These are phyloP conservation scores for Solanum verrucosum DNA, from an alignment of 257 asterid species.

Conservation along the genomic window DNA sequence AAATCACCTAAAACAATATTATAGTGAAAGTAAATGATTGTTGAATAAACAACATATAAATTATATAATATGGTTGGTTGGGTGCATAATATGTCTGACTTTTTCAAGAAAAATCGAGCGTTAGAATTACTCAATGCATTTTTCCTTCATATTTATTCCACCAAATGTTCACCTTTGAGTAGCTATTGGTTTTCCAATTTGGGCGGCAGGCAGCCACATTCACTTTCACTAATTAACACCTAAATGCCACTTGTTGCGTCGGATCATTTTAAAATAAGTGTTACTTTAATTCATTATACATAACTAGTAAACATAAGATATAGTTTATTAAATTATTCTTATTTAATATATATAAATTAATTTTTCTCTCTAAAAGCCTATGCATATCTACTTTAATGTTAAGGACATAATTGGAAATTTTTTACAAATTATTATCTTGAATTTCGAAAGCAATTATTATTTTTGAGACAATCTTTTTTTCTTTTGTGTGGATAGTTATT, in stretches of 20 bases:
- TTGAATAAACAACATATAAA: not conserved
- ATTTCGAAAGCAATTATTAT: too few species aligned
- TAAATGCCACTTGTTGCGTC: not conserved
- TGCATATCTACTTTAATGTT: too few species aligned
- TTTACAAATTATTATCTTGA: not conserved
- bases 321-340: not conserved
- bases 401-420: too few species aligned
- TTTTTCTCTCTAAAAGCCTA: not conserved
- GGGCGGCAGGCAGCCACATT: slow-evolving; percentile 4
- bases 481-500: too few species aligned
- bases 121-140: slow-evolving; percentile 37
- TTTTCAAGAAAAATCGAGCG: slow-evolving; percentile 24
- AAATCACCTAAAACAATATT: not conserved
- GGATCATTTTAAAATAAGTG: not conserved
- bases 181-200: slow-evolving; percentile 12
- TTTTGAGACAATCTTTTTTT: too few species aligned
- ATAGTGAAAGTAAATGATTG: not conserved
- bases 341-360: too few species aligned
- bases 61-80: not conserved
- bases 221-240: slow-evolving; percentile 8
- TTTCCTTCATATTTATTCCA: slow-evolving; percentile 6
- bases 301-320: not conserved
- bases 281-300: too few species aligned
- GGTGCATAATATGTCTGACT: slow-evolving; percentile 11
- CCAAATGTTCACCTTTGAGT: slow-evolving; percentile 37